Percentiles rank a stretch among this genome's conserved stretches.
These are phyloP conservation scores for Wickerhamiella australiensis DNA, from an alignment of 805 yeast genomes.

Conservation along the genomic window DNA sequence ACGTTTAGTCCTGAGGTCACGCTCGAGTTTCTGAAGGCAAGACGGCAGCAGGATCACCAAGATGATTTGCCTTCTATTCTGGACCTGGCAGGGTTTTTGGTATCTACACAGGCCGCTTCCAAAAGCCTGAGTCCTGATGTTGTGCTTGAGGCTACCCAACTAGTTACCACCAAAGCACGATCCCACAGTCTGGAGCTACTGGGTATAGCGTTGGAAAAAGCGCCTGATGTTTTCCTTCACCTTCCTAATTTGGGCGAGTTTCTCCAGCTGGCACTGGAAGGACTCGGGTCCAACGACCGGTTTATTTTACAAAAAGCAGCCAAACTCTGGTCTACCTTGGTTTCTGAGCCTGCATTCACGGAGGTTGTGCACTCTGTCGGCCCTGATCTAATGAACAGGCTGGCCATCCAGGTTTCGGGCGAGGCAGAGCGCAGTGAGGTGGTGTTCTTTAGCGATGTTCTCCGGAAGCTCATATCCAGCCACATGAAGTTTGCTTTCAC, in stretches of 20 bases:
- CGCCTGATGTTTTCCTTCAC: conserved; percentile 15
- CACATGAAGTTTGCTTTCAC: conserved; percentile 14
- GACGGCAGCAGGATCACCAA: conserved; percentile 22
- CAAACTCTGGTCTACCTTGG: conserved; percentile 43
- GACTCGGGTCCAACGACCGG: conserved; percentile 40
- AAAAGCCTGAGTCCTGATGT: conserved; percentile 2
- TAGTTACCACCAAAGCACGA: conserved; percentile 21
- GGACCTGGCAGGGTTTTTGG: conserved; percentile 25
- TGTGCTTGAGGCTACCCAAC: not conserved
- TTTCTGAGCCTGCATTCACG: conserved; percentile 21
- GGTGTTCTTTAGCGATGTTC: conserved; percentile 32
- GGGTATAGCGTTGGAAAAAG: conserved; percentile 18
- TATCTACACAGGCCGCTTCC: conserved; percentile 18
- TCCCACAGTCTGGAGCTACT: conserved; percentile 25
- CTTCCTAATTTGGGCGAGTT: conserved; percentile 20
- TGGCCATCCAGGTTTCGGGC: conserved; percentile 34
- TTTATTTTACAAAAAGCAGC: conserved; percentile 42
- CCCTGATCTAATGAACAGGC: conserved; percentile 26
- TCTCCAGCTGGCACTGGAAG: conserved; percentile 31
- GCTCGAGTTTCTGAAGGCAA: conserved; percentile 32
- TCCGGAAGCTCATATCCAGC: conserved; percentile 28
- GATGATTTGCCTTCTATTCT: conserved; percentile 20
- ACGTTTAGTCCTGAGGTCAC: conserved; percentile 36
- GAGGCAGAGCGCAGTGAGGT: conserved; percentile 35
- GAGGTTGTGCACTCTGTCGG: conserved; percentile 26